A percentile compares a stretch with the other conserved stretches of the same genome.
phyloP scores from a whole-genome alignment of 2,329 filamentous ascomycete genomes.

The Aspergillus persii region DNA sequence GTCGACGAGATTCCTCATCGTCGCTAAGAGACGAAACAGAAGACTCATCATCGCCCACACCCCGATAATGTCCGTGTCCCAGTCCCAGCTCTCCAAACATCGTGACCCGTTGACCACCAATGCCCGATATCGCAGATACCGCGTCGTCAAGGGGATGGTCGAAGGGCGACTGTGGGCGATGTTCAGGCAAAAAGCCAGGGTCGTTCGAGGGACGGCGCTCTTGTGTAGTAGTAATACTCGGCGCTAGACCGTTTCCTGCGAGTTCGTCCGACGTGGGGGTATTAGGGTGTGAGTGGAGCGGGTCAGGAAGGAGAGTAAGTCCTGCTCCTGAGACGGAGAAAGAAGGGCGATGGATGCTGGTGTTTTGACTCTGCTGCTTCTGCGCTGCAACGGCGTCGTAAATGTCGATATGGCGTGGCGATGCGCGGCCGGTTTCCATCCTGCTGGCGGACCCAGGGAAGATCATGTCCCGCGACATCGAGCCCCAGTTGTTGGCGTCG shows the following conservation, averaged over 20 bases:
- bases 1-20: conserved; percentile 6
- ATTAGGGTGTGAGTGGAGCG: neutral
- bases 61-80: conserved; percentile 2
- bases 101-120: conserved; percentile 4
- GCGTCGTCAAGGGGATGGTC: conserved; percentile 23
- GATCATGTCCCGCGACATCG: too few species aligned
- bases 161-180: conserved; percentile 22
- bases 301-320: neutral
- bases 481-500: neutral
- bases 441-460: too few species aligned
- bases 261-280: neutral
- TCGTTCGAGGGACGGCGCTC: neutral
- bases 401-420: too few species aligned
- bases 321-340: neutral
- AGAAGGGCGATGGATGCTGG: too few species aligned
- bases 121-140: conserved; percentile 27
- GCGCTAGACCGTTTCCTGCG: neutral
- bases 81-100: too few species aligned
- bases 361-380: too few species aligned
- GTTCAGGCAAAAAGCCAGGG: too few species aligned
- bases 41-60: conserved; percentile 26
- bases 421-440: too few species aligned
- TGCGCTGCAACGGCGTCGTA: too few species aligned
- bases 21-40: conserved; percentile 32
- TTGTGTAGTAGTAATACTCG: too few species aligned